A percentile compares a stretch with the other conserved stretches of the same genome.
Evolutionary conservation across 495 filamentous ascomycete species (phyloP).

Genomic region (Penicillium pancosmium): DNA sequence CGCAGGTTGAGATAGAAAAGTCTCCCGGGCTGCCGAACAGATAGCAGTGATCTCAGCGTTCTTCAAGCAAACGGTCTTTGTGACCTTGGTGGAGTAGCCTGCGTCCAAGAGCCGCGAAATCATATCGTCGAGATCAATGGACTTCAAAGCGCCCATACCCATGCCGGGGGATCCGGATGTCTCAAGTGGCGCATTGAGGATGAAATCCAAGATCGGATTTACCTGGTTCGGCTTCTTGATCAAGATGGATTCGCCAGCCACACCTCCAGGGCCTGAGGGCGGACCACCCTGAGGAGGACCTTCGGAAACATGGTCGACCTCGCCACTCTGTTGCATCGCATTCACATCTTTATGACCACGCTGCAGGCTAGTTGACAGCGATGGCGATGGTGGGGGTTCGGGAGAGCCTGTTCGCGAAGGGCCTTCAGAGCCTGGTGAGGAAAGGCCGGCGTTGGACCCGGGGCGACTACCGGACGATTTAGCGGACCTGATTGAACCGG

Average conservation of each 20-base stretch:
- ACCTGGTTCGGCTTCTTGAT: conserved; percentile 74
- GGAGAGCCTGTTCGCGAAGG: conserved; percentile 52
- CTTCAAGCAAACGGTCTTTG: conserved; percentile 94
- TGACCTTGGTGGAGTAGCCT: conserved; percentile 93
- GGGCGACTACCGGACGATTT: conserved; percentile 62
- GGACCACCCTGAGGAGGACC: conserved; percentile 71
- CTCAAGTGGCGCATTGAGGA: conserved; percentile 45
- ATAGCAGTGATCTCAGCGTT: conserved; percentile 96
- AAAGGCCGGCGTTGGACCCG: conserved; percentile 41
- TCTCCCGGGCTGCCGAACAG: conserved; percentile 81
- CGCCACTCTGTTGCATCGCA: conserved; percentile 79
- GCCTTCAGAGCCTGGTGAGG: conserved; percentile 41
- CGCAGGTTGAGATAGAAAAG: conserved; percentile 89
- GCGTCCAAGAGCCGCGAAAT: conserved; percentile 93
- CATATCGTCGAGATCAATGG: conserved; percentile 94
- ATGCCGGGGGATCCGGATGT: conserved; percentile 47
- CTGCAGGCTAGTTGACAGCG: conserved; percentile 77
- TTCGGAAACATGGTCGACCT: conserved; percentile 97
- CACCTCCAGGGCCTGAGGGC: conserved; percentile 51
- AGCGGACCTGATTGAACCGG: conserved; percentile 69
- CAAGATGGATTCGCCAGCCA: conserved; percentile 61
- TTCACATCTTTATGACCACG: conserved; percentile 75
- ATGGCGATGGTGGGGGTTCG: conserved; percentile 86
- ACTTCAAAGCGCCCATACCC: conserved; percentile 74
- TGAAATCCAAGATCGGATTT: conserved; percentile 61